phyloP scores from a whole-genome alignment of 225 moss, liverwort and hornwort genomes.

The Bryum argenteum region DNA sequence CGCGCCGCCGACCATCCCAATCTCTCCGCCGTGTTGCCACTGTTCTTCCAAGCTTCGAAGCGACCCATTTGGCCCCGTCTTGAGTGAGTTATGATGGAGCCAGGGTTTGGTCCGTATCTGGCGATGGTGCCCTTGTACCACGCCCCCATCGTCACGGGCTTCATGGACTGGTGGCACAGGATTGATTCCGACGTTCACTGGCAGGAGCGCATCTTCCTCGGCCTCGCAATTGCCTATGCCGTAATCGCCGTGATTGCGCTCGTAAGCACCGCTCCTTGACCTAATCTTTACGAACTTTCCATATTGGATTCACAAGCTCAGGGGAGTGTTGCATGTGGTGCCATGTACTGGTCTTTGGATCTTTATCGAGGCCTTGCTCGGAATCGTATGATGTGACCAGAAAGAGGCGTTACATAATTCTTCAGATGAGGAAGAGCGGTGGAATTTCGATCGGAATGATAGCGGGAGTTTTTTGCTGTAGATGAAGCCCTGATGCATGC shows the following conservation, averaged over 20 bases:
- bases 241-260: conserved; percentile 87
- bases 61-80: conserved; percentile 32
- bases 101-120: conserved; percentile 47
- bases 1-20: not conserved
- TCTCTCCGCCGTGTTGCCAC: not conserved
- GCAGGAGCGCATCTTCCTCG: conserved; percentile 95
- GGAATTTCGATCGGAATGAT: not conserved
- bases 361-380: not conserved
- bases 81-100: conserved; percentile 42
- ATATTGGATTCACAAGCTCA: not conserved
- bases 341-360: not conserved
- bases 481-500: not conserved
- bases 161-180: conserved; percentile 87
- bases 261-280: conserved; percentile 45
- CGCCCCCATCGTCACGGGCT: conserved; percentile 49
- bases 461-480: not conserved
- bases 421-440: not conserved
- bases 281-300: conserved; percentile 13
- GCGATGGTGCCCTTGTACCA: conserved; percentile 30
- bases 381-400: no score
- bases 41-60: conserved; percentile 19
- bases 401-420: no score
- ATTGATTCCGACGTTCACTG: conserved; percentile 67
- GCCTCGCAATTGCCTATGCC: conserved; percentile 81
- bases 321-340: no score